Evolutionary conservation across 2,329 filamentous ascomycete genomes (phyloP), one percentile per base, ranked within the genome.

Genomic region (Orbilia quercus): DNA sequence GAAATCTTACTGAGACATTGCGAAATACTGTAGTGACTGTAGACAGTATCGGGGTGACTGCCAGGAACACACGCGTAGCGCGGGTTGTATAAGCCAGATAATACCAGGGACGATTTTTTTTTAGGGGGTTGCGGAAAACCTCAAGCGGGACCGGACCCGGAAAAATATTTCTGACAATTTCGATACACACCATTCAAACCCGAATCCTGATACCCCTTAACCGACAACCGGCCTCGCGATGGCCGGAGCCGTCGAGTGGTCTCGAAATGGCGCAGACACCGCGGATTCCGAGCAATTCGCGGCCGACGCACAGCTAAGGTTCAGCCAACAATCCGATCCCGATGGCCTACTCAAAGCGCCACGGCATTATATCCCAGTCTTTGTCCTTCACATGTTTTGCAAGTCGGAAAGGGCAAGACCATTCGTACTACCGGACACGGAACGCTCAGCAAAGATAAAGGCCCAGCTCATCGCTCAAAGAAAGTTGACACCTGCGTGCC

Each of bases 371-470:
- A 71, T 78, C 44, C 77, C 77, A 22, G 72, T 75, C 57, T 76
- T 77, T 74, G 76, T 78, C 51, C 75, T 78, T 40, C 75, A 76
- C 45, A 75, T 63, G 12, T 78, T 78, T 73, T 77, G 76, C 74
- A 76, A 77, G 60, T 76, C 75, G 47, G 75, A 73, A 51, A 62
- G 63, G 40, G 25, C 62, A 40, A 67, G 63, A 62, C 70, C 70
- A 50, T 74, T 67, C 57, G 70, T 74, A 67, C 58, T 69, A 69
- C 70, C 55, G 54, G 70, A 74, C 51, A 23, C 50, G 57, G 70
- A 74, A 63, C 70, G 70, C 42, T 36, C 40, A 47, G 57, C 62
- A 22, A 69, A 64, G 63, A 74, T 74, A 69, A 69, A 63, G 57
- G 40, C 63, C 31, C 63, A 69, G 36, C 50, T 74, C 40, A 48